Evolutionary conservation across 345 rosid genomes (phyloP), one percentile per base, ranked within the genome.

Genomic region (Salix brachista): DNA sequence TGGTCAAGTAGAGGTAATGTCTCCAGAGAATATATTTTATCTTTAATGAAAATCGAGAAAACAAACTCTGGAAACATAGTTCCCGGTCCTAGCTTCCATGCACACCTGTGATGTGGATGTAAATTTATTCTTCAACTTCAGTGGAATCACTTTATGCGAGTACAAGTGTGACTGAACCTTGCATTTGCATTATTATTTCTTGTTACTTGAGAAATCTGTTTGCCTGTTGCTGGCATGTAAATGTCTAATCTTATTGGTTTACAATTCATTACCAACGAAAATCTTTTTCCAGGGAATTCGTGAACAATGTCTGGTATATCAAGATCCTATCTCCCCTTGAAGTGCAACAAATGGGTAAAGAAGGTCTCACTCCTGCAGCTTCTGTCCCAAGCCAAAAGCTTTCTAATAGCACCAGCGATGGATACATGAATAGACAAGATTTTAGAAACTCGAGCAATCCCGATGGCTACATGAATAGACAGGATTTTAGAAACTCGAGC

Each of bases 381-480:
- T 72, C 82, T 14, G 61, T 64, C 71, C 77, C 85, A n/a, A 75
- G 82, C 34, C 84, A 80, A 37, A 77, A 80, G 77, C 74, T 79
- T 58, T 64, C 77, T 50, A 74, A 73, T 23, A 62, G 72, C 72
- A 76, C 72, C 68, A 19, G 73, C 42, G 79, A 80, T 30, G 81
- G 75, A 23, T 72, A 70, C 54, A 50, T 64, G 52, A 62, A 70
- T 58, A 34, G 79, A 37, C 83, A 70, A n/a, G 81, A 72, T 44
- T 26, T 67, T 67, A 78, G 81, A 73, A 56, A 56, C 21, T 16
- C 62, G 21, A 56, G 23, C 62, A 56, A 41, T 41, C 44, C 44
- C 52, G 79, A 80, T 30, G 81, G 72, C 30, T 72, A 70, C 54
- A 41, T 64, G 52, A 62, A 61, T 58, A 42, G 77, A 37, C 83